These are phyloP conservation scores for Suhomyces emberorum DNA, from an alignment of 805 yeast genomes.

Conservation along the genomic window DNA sequence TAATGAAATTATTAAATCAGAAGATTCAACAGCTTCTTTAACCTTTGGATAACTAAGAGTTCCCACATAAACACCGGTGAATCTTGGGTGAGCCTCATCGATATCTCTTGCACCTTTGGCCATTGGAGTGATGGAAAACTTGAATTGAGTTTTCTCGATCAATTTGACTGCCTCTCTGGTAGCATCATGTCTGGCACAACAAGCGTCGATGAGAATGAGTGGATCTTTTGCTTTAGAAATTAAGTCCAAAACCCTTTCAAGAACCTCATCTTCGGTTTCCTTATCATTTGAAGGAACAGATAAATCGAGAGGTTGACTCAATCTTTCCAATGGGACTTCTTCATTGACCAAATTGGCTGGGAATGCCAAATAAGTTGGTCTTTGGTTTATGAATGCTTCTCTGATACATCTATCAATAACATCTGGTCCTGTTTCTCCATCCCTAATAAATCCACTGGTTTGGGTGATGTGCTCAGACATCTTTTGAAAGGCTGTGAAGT, in stretches of 20 bases:
- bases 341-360: conserved; percentile 16
- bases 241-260: conserved; percentile 7
- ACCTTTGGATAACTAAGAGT: conserved; percentile 21
- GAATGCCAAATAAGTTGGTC: conserved; percentile 15
- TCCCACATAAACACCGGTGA: conserved; percentile 23
- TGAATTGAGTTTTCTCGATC: conserved; percentile 16
- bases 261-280: conserved; percentile 12
- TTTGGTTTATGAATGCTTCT: conserved; percentile 16
- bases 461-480: conserved; percentile 12
- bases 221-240: conserved; percentile 16
- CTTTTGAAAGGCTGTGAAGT: conserved; percentile 13
- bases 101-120: conserved; percentile 18
- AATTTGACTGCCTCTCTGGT: conserved; percentile 15
- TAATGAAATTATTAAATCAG: conserved; percentile 21
- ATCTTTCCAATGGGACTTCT: conserved; percentile 8
- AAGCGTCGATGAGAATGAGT: conserved; percentile 19
- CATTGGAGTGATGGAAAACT: conserved; percentile 22
- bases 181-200: conserved; percentile 18
- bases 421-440: conserved; percentile 10
- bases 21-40: conserved; percentile 16
- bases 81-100: conserved; percentile 17
- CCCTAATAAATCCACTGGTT: conserved; percentile 11
- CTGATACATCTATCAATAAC: conserved; percentile 14
- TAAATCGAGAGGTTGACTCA: conserved; percentile 13
- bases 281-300: conserved; percentile 10